A percentile compares a stretch with the other conserved stretches of the same genome.
phyloP scores from a whole-genome alignment of 257 asterid species.

The Scutellaria minor region DNA sequence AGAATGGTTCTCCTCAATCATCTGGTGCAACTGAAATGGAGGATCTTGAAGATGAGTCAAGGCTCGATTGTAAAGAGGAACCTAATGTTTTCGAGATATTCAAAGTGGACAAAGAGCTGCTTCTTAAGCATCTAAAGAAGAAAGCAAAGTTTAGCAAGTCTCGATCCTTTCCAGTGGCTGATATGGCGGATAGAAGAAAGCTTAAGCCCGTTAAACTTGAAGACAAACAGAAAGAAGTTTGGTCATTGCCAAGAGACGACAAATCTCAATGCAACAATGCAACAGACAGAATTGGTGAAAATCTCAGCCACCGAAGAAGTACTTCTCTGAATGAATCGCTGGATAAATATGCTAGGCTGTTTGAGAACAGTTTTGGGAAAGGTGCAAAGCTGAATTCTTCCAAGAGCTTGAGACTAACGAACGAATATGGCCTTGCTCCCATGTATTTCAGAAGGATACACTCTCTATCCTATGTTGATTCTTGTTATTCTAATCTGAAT shows the following conservation, averaged over 20 bases:
- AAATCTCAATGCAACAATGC: slow-evolving; percentile 18
- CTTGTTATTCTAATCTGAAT: slow-evolving; percentile 39
- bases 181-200: slow-evolving; percentile 39
- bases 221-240: slow-evolving; percentile 70
- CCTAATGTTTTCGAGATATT: slow-evolving; percentile 51
- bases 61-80: slow-evolving; percentile 19
- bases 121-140: slow-evolving; percentile 41
- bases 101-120: slow-evolving; percentile 57
- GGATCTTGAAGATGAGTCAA: slow-evolving; percentile 32
- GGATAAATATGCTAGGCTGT: slow-evolving; percentile 58
- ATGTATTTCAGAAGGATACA: slow-evolving; percentile 47
- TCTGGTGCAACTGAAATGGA: slow-evolving; percentile 19
- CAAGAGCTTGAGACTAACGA: slow-evolving; percentile 64
- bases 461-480: slow-evolving; percentile 60
- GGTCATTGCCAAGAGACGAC: slow-evolving; percentile 53
- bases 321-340: slow-evolving; percentile 66
- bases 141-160: slow-evolving; percentile 55
- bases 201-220: slow-evolving; percentile 67
- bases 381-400: slow-evolving; percentile 47
- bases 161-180: slow-evolving; percentile 67
- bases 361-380: slow-evolving; percentile 44
- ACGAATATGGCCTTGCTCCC: slow-evolving; percentile 52
- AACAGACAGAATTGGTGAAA: slow-evolving; percentile 31
- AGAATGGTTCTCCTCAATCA: slow-evolving; percentile 30
- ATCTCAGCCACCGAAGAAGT: slow-evolving; percentile 48